Conservation (phyloP, 2,329 filamentous ascomycete species). For the Colletotrichum sp. region DNA sequence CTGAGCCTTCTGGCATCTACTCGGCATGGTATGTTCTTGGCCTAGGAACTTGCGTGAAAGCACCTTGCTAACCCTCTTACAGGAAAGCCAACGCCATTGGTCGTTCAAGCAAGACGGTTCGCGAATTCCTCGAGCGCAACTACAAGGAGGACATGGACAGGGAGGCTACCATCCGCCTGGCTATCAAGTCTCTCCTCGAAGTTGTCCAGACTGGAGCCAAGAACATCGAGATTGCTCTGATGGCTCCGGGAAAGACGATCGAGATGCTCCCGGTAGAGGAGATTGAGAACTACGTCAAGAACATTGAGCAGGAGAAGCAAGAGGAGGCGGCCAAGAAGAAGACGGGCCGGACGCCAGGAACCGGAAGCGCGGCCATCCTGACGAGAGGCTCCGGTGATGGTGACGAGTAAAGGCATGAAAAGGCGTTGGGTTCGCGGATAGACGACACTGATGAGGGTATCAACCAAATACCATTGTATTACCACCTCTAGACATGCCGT, state of each 20-base stretch:
- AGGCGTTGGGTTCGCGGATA: slow-evolving; percentile 18
- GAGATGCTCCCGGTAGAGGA: slow-evolving; percentile 96
- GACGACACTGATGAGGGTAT: slow-evolving; percentile 22
- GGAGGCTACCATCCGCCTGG: slow-evolving; percentile 93
- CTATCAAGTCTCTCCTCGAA: slow-evolving; percentile 97
- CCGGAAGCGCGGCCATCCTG: slow-evolving; percentile 74
- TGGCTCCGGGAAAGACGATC: slow-evolving; percentile 89
- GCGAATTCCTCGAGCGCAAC: slow-evolving; percentile 98
- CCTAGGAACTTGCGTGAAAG: too few species aligned
- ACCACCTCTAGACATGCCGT: slow-evolving; percentile 36
- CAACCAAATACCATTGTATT: slow-evolving; percentile 37
- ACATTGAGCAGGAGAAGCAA: slow-evolving; percentile 98
- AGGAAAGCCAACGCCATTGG: slow-evolving; percentile 99
- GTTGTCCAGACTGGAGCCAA: slow-evolving; percentile 99
- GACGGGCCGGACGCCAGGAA: slow-evolving; percentile 75
- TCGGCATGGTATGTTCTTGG: slow-evolving; percentile 77
- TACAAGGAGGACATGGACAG: slow-evolving; percentile 98
- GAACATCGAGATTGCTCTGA: slow-evolving; percentile 99
- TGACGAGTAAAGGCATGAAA: slow-evolving; percentile 25
- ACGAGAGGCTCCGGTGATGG: slow-evolving; percentile 60
- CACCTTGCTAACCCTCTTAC: slow-evolving; percentile 4
- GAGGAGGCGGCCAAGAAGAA: slow-evolving; percentile 99
- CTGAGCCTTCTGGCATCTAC: slow-evolving; percentile 99
- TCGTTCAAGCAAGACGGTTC: slow-evolving; percentile 97
- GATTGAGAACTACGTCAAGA: slow-evolving; percentile 97